Evolutionary conservation across 208 protist genomes (phyloP).

Genomic region (Acanthamoeba sp.): DNA sequence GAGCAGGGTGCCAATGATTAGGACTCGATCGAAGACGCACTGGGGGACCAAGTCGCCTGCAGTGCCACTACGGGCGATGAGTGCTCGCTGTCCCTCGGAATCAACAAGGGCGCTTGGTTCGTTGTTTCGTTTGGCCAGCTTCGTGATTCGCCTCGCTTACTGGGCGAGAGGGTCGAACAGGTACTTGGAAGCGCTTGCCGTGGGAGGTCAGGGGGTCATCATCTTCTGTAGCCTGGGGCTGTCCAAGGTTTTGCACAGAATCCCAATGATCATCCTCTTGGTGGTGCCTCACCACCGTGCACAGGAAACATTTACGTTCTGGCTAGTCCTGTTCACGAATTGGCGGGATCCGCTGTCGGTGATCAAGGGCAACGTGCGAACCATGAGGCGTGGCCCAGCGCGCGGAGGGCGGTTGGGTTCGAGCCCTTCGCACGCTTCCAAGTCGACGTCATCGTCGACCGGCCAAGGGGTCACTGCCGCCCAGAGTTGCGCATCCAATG

Average conservation of each 20-base stretch:
- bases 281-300: not conserved
- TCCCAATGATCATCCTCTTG: not conserved
- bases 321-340: not conserved
- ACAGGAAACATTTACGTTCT: not conserved
- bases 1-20: not conserved
- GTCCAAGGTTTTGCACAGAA: not conserved
- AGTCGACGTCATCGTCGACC: no score
- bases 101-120: not conserved
- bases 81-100: not conserved
- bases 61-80: not conserved
- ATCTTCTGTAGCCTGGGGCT: conserved; percentile 17
- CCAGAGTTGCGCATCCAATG: no score
- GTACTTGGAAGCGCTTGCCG: not conserved
- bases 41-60: not conserved
- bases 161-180: not conserved
- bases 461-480: no score
- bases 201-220: conserved; percentile 1
- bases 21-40: not conserved
- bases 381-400: no score
- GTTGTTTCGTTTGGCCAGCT: not conserved
- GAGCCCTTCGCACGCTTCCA: no score
- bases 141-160: not conserved
- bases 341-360: not conserved
- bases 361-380: not conserved
- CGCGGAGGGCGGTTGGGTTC: no score